Conservation (phyloP, 805 yeast species). For the Kazachstania bromeliacearum region DNA sequence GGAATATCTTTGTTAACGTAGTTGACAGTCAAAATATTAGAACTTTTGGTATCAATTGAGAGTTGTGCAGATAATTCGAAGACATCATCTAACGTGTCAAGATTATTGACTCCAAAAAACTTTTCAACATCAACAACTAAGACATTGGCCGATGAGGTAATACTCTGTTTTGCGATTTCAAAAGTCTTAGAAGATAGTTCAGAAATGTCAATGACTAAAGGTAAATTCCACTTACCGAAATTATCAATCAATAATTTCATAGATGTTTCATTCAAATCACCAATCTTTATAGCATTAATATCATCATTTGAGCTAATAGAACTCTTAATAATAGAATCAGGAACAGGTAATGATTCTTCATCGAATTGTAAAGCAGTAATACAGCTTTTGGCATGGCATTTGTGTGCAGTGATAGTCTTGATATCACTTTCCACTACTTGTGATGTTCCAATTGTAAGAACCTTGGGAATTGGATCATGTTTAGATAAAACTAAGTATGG, state of each 20-base stretch:
- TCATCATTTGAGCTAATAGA: background rate
- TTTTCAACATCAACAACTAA: background rate
- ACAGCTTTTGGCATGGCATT: conserved; percentile 64
- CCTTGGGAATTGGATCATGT: conserved; percentile 29
- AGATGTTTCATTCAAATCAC: background rate
- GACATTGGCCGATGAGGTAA: background rate
- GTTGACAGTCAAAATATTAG: background rate
- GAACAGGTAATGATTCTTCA: conserved; percentile 31
- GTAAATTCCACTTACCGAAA: background rate
- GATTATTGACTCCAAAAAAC: background rate
- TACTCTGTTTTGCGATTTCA: background rate
- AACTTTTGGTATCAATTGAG: background rate
- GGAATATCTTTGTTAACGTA: background rate
- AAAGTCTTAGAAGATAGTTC: background rate
- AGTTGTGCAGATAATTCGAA: background rate
- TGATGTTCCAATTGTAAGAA: conserved; percentile 56
- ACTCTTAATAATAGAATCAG: background rate
- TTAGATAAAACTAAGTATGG: conserved; percentile 15
- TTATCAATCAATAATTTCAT: background rate
- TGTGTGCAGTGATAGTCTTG: conserved; percentile 62
- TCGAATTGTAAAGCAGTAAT: conserved; percentile 67
- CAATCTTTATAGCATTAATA: background rate
- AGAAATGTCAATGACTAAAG: background rate
- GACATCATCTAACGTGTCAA: background rate
- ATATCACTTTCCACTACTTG: conserved; percentile 82